Conservation (phyloP, 2,329 filamentous ascomycete species). For the Alternaria triticimaculans region DNA sequence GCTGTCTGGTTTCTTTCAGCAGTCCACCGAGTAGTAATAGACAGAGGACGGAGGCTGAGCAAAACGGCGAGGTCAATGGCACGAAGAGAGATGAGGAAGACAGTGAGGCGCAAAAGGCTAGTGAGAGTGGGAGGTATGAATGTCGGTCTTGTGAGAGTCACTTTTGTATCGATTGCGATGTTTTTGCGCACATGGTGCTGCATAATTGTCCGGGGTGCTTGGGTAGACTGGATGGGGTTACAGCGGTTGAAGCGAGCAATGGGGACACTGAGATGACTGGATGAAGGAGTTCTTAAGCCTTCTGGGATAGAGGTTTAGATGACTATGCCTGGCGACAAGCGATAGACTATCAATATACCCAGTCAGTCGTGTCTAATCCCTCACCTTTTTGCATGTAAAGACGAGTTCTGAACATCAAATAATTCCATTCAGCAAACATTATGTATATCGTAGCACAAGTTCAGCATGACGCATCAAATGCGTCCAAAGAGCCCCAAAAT, state of each 20-base stretch:
- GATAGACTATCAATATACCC: background rate
- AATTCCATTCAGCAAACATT: conserved; percentile 38
- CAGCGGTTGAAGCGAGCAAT: conserved; percentile 14
- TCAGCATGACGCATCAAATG: conserved; percentile 33
- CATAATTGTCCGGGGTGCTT: conserved; percentile 96
- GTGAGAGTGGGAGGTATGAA: conserved; percentile 86
- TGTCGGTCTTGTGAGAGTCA: conserved; percentile 87
- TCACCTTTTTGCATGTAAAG: background rate
- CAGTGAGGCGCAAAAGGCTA: conserved; percentile 58
- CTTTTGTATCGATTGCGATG: conserved; percentile 98
- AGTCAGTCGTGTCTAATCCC: background rate
- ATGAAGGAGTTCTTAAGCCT: background rate
- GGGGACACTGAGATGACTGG: conserved; percentile 42
- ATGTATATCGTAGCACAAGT: conserved; percentile 40
- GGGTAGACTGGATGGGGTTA: conserved; percentile 39
- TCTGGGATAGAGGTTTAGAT: background rate
- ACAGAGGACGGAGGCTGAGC: conserved; percentile 15
- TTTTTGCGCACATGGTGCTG: conserved; percentile 91
- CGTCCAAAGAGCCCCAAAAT: conserved; percentile 41
- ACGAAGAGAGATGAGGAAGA: conserved; percentile 34
- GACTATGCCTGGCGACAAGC: background rate
- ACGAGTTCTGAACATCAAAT: background rate
- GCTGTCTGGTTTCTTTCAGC: conserved; percentile 79
- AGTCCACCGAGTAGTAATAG: conserved; percentile 22
- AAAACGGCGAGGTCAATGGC: conserved; percentile 19